phyloP scores from a whole-genome alignment of 2,329 filamentous ascomycete genomes.

The Botrytis elliptica region DNA sequence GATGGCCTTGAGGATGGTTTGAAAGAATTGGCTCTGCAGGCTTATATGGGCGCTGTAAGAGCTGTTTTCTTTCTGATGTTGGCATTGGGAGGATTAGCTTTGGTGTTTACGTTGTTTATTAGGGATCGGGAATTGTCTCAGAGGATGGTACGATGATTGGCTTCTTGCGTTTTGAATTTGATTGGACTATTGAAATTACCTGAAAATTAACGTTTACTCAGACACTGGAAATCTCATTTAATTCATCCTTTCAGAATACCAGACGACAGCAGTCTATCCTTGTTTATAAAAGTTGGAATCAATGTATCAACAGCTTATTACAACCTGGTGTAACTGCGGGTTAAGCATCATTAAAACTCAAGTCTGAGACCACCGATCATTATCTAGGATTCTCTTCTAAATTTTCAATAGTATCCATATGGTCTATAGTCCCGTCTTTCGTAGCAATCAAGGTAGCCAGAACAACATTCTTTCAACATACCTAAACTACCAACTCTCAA shows the following conservation, averaged over 20 bases:
- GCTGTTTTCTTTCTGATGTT: constrained; percentile 19
- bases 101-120: not conserved
- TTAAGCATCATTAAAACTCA: not conserved
- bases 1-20: not conserved
- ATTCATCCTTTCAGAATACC: not conserved
- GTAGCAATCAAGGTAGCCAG: too few species aligned
- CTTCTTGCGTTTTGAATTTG: not conserved
- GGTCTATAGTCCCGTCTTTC: not conserved
- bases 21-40: constrained; percentile 4
- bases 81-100: constrained; percentile 4
- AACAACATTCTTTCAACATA: not conserved
- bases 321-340: too few species aligned
- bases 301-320: not conserved
- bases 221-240: not conserved
- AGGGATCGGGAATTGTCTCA: constrained; percentile 17
- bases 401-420: not conserved
- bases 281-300: not conserved
- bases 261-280: not conserved
- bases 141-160: not conserved
- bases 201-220: not conserved
- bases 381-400: not conserved
- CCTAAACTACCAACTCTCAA: not conserved
- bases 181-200: not conserved
- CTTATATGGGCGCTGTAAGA: constrained; percentile 17
- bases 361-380: not conserved